A percentile compares a stretch with the other conserved stretches of the same genome.
Conservation (phyloP, 163 green algal genomes). For the Prototheca wickerhamii region DNA sequence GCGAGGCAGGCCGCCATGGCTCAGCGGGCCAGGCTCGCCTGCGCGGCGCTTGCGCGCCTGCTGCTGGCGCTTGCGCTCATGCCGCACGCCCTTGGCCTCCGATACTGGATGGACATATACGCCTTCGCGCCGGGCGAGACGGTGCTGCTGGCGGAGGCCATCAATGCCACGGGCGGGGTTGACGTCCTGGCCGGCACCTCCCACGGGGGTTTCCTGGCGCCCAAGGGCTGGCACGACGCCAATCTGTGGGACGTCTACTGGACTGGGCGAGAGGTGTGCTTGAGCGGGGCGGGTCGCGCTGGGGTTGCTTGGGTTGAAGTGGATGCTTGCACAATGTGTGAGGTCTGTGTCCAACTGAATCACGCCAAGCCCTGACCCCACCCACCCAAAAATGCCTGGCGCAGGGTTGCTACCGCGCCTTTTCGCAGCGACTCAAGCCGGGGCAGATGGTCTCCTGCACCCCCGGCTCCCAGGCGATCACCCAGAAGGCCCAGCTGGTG, state of each 20-base stretch:
- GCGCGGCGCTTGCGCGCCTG: background rate
- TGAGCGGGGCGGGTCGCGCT: background rate
- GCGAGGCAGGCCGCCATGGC: too few species aligned
- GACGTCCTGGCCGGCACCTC: conserved; percentile 19
- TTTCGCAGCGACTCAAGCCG: conserved; percentile 7
- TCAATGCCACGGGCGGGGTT: conserved; percentile 1
- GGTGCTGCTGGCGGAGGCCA: conserved; percentile 26
- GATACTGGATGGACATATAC: conserved; percentile 40
- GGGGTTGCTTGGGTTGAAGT: background rate
- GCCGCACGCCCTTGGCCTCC: conserved; percentile 3
- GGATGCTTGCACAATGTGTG: background rate
- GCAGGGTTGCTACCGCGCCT: conserved; percentile 33
- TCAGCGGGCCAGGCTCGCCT: conserved; percentile 1
- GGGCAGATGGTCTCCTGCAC: conserved; percentile 55
- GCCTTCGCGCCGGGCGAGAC: conserved; percentile 36
- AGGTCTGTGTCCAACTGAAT: background rate
- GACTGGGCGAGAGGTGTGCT: conserved; percentile 28
- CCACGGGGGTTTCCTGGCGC: conserved; percentile 10
- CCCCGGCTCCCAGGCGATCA: conserved; percentile 54
- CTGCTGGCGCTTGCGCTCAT: background rate
- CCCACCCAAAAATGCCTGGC: background rate
- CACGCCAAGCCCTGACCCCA: background rate
- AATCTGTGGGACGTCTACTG: conserved; percentile 49
- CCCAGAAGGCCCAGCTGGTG: conserved; percentile 53
- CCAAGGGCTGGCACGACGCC: conserved; percentile 42